Base-by-base conservation (phyloP, 306 rosid genomes). In the Prunus kanzakura region DNA sequence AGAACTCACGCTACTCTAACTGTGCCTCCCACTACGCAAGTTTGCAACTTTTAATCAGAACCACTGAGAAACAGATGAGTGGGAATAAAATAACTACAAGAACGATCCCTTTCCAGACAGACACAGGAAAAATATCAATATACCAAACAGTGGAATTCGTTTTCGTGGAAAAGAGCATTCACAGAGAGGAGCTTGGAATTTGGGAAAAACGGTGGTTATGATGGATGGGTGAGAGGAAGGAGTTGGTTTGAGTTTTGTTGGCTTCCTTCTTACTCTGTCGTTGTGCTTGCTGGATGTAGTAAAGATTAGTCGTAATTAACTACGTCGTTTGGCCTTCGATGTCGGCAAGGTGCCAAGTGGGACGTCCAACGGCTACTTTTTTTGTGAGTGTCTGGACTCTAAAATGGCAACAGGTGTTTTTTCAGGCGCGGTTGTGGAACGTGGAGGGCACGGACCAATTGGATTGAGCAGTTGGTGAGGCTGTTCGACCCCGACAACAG, bases 331-430 rank as follows among this genome's bases (percentile, higher is more conserved):
- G 1, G 1, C 43, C 6, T 72, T 73, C 61, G 64, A 3, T 74
- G 86, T 87, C 89, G 89, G 91, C 86, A 81, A 76, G 20, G 62
- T 45, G 78, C 66, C 74, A 60, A 54, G 73, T 27, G 55, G 67
- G 38, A 2, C 3, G 6, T 11, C n/a, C 73, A 88, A 88, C 93
- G 93, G 93, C 91, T 86, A 82, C 82, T 75, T 84, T 71, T 71
- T 47, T 29, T 2, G 70, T 16, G 43, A 2, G 22, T 12, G 8
- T 12, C 1, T 20, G 64, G 6, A 11, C 14, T 7, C 13, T 4
- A 4, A 2, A 27, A 2, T 10, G 38, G 10, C 1, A 1, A 54
- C 6, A 5, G n/a, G 19, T 11, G 8, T 64, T 0, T 15, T 4
- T 13, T 14, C 49, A 77, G 64, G 69, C 43, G 78, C 64, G 45